Conservation (phyloP, 805 yeast species). For the Candida corydali region DNA sequence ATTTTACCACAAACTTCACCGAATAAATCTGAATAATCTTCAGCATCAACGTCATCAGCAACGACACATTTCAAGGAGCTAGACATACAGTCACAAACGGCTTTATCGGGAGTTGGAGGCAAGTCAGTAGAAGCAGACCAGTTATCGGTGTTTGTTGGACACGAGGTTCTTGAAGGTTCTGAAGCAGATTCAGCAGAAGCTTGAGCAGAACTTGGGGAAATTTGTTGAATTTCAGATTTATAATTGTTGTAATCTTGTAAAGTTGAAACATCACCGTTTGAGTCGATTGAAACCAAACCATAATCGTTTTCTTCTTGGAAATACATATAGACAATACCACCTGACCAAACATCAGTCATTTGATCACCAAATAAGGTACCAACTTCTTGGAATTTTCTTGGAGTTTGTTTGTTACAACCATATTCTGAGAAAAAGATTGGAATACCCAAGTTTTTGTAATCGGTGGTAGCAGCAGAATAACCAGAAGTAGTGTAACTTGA, state of each 20-base stretch:
- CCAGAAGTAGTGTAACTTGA: constrained; percentile 60
- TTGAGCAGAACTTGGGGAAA: constrained; percentile 31
- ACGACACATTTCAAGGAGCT: constrained; percentile 34
- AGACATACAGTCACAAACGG: constrained; percentile 34
- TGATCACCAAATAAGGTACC: constrained; percentile 56
- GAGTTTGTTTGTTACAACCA: constrained; percentile 68
- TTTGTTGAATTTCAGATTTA: constrained; percentile 50
- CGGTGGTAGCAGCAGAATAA: constrained; percentile 58
- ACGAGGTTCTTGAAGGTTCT: constrained; percentile 27
- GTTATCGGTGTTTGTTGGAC: constrained; percentile 29
- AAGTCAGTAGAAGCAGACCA: constrained; percentile 38
- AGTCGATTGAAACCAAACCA: constrained; percentile 61
- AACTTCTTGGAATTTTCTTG: constrained; percentile 74
- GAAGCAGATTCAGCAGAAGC: constrained; percentile 18
- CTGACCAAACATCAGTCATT: constrained; percentile 85
- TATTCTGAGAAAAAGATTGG: constrained; percentile 81
- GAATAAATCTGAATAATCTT: constrained; percentile 34
- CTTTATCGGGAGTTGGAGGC: constrained; percentile 42
- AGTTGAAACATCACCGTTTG: constrained; percentile 49
- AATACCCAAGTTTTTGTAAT: constrained; percentile 60
- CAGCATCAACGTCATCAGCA: constrained; percentile 19
- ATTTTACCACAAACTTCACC: constrained; percentile 26
- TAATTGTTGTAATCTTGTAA: constrained; percentile 61
- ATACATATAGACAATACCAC: constrained; percentile 87
- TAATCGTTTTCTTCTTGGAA: constrained; percentile 72